Evolutionary conservation across 2,329 filamentous ascomycete species (phyloP), one percentile per base, ranked within the genome.

Genomic region (Sporothrix variecibatus): DNA sequence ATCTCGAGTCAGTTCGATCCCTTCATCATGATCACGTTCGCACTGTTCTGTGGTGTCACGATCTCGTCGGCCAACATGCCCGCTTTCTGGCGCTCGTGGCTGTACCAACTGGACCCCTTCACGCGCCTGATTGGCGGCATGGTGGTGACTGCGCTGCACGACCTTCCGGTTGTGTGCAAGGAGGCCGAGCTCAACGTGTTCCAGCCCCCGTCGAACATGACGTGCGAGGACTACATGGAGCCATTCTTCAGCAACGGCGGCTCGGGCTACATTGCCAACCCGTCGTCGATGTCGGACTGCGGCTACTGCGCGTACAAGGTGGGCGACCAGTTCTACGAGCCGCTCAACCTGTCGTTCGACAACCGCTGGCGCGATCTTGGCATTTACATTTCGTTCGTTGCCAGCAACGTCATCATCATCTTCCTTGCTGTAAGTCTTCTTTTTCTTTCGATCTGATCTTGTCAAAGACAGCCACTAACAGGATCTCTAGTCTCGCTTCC

Each of bases 41-140:
- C 92, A 0, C 87, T 97, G 31, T 97, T 97, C 89, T 97, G 93
- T 79, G 94, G 94, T 82, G 94, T 97, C 75, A 92, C 93, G 0
- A 93, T 97, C 70, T 92, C 94, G 0, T 89, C 91, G 58, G 88
- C 91, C 0, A 90, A 93, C 81, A 97, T 97, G 83, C 92, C 93
- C 1, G 84, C 83, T 1, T 94, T 94, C 83, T 96, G 93, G 92
- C 88, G 91, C 46, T 86, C 88, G 1, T 96, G 93, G 93, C 86
- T 96, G 8, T 95, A 95, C 84, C 86, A 95, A 81, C 89, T 97
- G 20, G 91, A 94, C 79, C 94, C 94, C 2, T 94, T 96, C 82
- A 97, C 93, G 0, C 90, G 93, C 7, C 88, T 97, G 40, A 93
- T 97, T 78, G 87, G 91, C 68, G 93, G 93, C 73, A 94, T 94